phyloP scores from a whole-genome alignment of 2,329 filamentous ascomycete species.

The Neofusicoccum laricinum region DNA sequence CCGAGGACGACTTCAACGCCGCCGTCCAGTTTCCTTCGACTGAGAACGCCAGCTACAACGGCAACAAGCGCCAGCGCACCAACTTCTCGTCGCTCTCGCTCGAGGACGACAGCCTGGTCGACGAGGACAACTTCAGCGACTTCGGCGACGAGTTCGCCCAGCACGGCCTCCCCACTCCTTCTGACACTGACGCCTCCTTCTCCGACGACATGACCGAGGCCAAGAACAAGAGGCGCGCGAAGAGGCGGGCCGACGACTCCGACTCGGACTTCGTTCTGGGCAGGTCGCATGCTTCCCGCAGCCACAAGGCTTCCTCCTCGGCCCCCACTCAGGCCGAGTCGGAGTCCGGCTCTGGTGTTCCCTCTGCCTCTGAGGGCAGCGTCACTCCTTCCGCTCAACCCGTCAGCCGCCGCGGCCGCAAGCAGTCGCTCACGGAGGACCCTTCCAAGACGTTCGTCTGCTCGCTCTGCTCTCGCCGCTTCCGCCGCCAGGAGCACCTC shows the following conservation, averaged over 20 bases:
- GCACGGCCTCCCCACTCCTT: conserved; percentile 62
- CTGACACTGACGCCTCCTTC: conserved; percentile 49
- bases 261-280: conserved; percentile 34
- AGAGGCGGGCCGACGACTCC: conserved; percentile 31
- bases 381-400: conserved; percentile 44
- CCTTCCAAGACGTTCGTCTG: conserved; percentile 98
- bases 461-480: conserved; percentile 91
- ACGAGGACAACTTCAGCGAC: conserved; percentile 72
- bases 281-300: conserved; percentile 32
- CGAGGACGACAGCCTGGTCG: conserved; percentile 75
- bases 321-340: conserved; percentile 27
- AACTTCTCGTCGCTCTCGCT: conserved; percentile 59
- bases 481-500: conserved; percentile 96
- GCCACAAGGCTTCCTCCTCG: conserved; percentile 30
- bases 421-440: conserved; percentile 97
- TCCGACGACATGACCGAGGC: conserved; percentile 29
- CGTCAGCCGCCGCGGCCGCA: conserved; percentile 88
- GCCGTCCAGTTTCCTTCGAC: conserved; percentile 67
- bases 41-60: conserved; percentile 58
- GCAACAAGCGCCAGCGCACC: conserved; percentile 71
- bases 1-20: conserved; percentile 80
- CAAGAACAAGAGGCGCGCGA: conserved; percentile 23
- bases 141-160: conserved; percentile 67
- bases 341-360: conserved; percentile 44
- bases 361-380: conserved; percentile 44